These are phyloP conservation scores for Phytophthora litchii DNA, from an alignment of 352 stramenopile species.

Conservation along the genomic window DNA sequence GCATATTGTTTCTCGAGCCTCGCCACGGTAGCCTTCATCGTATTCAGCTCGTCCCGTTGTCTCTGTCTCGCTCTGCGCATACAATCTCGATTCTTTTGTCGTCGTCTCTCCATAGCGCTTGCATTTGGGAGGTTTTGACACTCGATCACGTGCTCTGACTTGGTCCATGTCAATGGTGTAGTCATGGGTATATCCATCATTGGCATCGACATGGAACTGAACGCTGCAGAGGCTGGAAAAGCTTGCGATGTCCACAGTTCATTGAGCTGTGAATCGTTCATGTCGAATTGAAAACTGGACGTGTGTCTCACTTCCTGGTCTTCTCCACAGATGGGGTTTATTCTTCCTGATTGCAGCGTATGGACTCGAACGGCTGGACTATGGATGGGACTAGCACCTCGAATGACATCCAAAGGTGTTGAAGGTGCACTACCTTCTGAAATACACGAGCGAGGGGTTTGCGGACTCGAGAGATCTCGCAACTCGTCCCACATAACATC, in stretches of 20 bases:
- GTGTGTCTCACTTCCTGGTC: conserved; percentile 11
- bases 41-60: conserved; percentile 38
- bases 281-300: conserved; percentile 2
- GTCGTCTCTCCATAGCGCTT: conserved; percentile 35
- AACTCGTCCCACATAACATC: conserved; percentile 30
- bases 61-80: conserved; percentile 47
- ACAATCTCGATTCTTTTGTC: conserved; percentile 50
- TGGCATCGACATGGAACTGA: conserved; percentile 6
- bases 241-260: not conserved
- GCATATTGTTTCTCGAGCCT: conserved; percentile 48
- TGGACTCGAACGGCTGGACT: conserved; percentile 15
- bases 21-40: conserved; percentile 40
- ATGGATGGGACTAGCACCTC: conserved; percentile 19
- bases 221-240: not conserved
- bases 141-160: conserved; percentile 18
- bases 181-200: conserved; percentile 19
- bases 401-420: conserved; percentile 13
- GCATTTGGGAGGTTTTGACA: conserved; percentile 23
- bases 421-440: not conserved
- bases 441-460: not conserved
- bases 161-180: not conserved
- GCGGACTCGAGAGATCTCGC: conserved; percentile 1
- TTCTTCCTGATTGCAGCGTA: conserved; percentile 3
- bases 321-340: conserved; percentile 23
- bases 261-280: conserved; percentile 3